phyloP scores from a whole-genome alignment of 352 stramenopile genomes.

The Peronospora farinosa region DNA sequence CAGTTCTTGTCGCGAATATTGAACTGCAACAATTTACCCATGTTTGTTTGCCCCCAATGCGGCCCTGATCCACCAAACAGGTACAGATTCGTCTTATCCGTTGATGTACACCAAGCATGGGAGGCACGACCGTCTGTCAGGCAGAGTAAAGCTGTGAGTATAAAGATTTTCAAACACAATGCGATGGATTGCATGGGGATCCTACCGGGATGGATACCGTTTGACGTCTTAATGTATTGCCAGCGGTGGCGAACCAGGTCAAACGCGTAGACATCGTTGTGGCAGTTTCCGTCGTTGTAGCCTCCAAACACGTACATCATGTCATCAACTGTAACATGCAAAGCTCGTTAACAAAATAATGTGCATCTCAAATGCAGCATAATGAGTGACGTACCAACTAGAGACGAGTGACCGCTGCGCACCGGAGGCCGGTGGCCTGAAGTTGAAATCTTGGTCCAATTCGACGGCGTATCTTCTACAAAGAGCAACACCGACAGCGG shows the following conservation, averaged over 20 bases:
- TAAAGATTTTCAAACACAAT: background rate
- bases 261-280: slow-evolving; percentile 82
- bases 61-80: slow-evolving; percentile 70
- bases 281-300: slow-evolving; percentile 83
- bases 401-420: slow-evolving; percentile 71
- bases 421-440: slow-evolving; percentile 64
- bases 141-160: slow-evolving; percentile 3
- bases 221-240: slow-evolving; percentile 66
- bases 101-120: slow-evolving; percentile 68
- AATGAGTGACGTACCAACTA: slow-evolving; percentile 45
- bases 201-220: slow-evolving; percentile 62
- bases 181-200: background rate
- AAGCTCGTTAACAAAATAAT: slow-evolving; percentile 3
- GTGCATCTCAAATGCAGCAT: background rate
- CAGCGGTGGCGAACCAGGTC: slow-evolving; percentile 76
- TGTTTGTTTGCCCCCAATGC: slow-evolving; percentile 83
- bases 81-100: slow-evolving; percentile 72
- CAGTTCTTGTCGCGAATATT: slow-evolving; percentile 72
- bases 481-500: slow-evolving; percentile 4
- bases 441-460: slow-evolving; percentile 72
- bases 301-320: slow-evolving; percentile 81
- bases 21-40: slow-evolving; percentile 81
- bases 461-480: slow-evolving; percentile 44
- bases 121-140: slow-evolving; percentile 57
- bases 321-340: slow-evolving; percentile 42